Conservation (phyloP, 2,329 filamentous ascomycete genomes). For the Dactylellina leptospora region DNA sequence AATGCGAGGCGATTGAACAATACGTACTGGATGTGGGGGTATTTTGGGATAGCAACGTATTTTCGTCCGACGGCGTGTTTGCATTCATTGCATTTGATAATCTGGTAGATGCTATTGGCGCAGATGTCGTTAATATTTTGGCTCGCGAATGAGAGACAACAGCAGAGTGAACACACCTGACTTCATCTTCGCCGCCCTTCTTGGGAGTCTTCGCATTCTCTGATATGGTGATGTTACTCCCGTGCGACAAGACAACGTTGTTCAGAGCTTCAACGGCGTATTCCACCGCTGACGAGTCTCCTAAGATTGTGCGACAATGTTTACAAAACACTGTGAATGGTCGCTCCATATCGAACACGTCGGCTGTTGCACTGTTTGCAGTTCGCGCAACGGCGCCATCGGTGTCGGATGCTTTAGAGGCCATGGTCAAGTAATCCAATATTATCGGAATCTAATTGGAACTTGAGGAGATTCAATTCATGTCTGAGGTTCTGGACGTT, state of each 20-base stretch:
- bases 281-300: not conserved
- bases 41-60: constrained; percentile 12
- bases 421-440: too few species aligned
- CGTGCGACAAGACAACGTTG: not conserved
- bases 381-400: not conserved
- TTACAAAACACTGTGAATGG: constrained; percentile 21
- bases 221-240: not conserved
- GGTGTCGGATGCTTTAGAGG: too few species aligned
- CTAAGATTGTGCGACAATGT: constrained; percentile 8
- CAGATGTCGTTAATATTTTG: not conserved
- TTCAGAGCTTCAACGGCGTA: constrained; percentile 3
- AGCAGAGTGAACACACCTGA: not conserved
- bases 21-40: constrained; percentile 22
- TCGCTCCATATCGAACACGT: not conserved
- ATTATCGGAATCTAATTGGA: too few species aligned
- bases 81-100: constrained; percentile 12
- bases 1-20: not conserved
- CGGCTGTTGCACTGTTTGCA: not conserved
- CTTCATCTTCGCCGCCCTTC: constrained; percentile 15
- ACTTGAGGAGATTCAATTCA: too few species aligned
- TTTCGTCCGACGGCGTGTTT: constrained; percentile 22
- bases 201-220: not conserved
- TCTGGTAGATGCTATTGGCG: not conserved
- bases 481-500: too few species aligned
- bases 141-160: not conserved